Evolutionary conservation across 2,329 filamentous ascomycete genomes (phyloP).

Genomic region (Colletotrichum salicis): DNA sequence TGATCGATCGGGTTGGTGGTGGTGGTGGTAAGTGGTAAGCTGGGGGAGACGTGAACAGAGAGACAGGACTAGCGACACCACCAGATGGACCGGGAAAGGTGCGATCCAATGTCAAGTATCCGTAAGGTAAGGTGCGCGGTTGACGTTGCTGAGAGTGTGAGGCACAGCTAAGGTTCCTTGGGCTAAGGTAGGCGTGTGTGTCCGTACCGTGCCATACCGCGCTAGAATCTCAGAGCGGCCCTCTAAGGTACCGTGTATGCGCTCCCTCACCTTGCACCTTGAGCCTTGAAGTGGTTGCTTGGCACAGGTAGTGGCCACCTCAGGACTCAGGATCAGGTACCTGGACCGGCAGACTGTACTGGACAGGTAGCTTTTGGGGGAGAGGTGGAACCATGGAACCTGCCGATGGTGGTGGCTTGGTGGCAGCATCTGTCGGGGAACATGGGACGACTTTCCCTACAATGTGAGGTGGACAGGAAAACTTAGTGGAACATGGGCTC

Average conservation of each 20-base stretch:
- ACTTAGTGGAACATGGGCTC: background rate
- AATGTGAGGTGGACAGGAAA: background rate
- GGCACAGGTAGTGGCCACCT: background rate
- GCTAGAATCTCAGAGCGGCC: background rate
- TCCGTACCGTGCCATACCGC: background rate
- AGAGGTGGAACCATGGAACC: constrained; percentile 1
- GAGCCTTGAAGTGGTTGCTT: background rate
- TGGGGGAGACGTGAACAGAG: background rate
- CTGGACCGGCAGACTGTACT: background rate
- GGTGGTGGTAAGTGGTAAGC: background rate
- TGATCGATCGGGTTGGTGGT: constrained; percentile 1
- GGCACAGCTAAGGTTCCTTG: background rate
- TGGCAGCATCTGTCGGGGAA: constrained; percentile 16
- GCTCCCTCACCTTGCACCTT: background rate
- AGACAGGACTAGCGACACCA: background rate
- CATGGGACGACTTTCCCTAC: constrained; percentile 32
- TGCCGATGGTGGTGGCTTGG: constrained; percentile 25
- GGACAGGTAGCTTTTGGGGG: background rate
- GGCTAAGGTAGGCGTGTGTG: background rate
- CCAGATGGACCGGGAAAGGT: background rate
- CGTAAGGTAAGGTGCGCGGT: background rate
- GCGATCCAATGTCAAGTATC: background rate
- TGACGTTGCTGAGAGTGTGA: background rate
- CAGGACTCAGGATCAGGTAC: background rate
- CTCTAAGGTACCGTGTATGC: background rate